These are phyloP conservation scores for Epichloe baconii DNA, from an alignment of 2,329 filamentous ascomycete genomes.

Conservation along the genomic window DNA sequence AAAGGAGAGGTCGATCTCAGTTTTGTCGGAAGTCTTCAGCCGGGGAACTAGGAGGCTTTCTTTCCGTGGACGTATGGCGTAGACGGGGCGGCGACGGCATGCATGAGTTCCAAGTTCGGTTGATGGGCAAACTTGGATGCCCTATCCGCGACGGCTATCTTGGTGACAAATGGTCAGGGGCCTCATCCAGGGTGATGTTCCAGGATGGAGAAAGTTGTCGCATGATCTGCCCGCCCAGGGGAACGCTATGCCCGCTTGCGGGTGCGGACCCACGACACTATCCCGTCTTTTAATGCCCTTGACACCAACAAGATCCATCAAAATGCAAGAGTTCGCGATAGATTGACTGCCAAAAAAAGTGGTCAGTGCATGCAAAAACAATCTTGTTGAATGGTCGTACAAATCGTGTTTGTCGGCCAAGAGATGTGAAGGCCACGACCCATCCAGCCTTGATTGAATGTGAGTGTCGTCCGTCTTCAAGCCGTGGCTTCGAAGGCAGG, in stretches of 20 bases:
- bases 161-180: not conserved
- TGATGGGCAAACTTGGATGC: not conserved
- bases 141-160: no score
- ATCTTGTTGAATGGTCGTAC: no score
- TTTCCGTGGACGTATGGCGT: no score
- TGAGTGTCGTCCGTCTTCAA: no score
- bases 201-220: not conserved
- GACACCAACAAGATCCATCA: not conserved
- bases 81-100: not conserved
- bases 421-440: no score
- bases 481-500: no score
- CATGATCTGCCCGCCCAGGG: not conserved
- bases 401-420: no score
- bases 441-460: no score
- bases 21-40: not conserved
- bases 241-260: not conserved
- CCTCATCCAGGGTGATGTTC: not conserved
- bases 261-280: not conserved
- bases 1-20: conserved; percentile 4
- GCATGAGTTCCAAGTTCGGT: not conserved
- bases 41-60: not conserved
- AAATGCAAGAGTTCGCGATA: no score
- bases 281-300: not conserved
- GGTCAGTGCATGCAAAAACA: no score
- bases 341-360: no score